Conservation (phyloP, 1,284 basidiomycete genomes). For the Apiotrichum domesticum region DNA sequence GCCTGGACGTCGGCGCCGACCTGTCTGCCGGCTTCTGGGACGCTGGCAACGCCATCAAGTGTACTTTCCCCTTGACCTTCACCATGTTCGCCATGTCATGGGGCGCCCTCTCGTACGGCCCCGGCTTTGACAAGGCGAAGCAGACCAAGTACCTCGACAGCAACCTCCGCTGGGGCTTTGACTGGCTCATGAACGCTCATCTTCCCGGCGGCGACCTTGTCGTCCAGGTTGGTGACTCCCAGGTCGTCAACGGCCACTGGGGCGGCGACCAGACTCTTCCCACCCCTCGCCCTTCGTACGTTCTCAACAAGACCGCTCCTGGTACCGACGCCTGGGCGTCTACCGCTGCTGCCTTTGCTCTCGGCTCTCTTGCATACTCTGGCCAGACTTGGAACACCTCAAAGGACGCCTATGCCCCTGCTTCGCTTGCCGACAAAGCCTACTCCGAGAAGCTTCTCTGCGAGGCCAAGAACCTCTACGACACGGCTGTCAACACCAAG, state of each 20-base stretch:
- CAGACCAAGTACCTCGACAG: slow-evolving; percentile 82
- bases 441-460: slow-evolving; percentile 53
- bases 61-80: slow-evolving; percentile 71
- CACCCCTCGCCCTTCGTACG: slow-evolving; percentile 63
- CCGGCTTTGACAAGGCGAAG: slow-evolving; percentile 71
- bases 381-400: slow-evolving; percentile 51
- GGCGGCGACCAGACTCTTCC: slow-evolving; percentile 78
- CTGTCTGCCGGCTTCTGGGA: slow-evolving; percentile 83
- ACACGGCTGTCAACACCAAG: slow-evolving; percentile 57
- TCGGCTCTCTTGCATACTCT: slow-evolving; percentile 72
- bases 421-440: too few species aligned
- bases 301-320: slow-evolving; percentile 66
- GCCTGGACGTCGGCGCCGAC: slow-evolving; percentile 66
- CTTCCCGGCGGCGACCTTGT: slow-evolving; percentile 65
- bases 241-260: slow-evolving; percentile 63
- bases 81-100: slow-evolving; percentile 77
- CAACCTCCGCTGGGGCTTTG: slow-evolving; percentile 78
- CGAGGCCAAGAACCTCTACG: slow-evolving; percentile 68
- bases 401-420: slow-evolving; percentile 49
- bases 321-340: slow-evolving; percentile 83
- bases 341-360: slow-evolving; percentile 74
- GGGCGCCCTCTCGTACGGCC: slow-evolving; percentile 76
- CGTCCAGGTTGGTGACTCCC: slow-evolving; percentile 66
- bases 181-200: slow-evolving; percentile 88
- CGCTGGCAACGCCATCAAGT: slow-evolving; percentile 69